Evolutionary conservation across 352 stramenopile genomes (phyloP).

Genomic region (Phytophthora fragariaefolia): DNA sequence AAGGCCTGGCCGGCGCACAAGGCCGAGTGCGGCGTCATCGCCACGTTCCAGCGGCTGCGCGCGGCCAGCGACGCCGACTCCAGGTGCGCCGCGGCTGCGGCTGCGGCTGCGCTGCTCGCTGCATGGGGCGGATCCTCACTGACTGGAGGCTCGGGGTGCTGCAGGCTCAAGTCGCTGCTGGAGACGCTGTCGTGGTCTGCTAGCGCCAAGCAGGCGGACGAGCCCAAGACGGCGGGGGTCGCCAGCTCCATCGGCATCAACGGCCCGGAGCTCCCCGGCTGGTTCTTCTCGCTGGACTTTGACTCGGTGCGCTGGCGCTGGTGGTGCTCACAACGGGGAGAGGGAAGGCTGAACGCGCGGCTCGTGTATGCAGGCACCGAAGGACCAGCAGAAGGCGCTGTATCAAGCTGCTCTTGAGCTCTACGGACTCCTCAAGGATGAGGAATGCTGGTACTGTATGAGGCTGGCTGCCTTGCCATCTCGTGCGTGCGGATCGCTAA

Average conservation of each 20-base stretch:
- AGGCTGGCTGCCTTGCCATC: not conserved
- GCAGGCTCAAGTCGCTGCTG: slow-evolving; percentile 50
- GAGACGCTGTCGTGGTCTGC: slow-evolving; percentile 46
- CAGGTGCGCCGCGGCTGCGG: slow-evolving; percentile 13
- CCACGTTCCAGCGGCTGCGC: slow-evolving; percentile 49
- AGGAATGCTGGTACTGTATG: slow-evolving; percentile 64
- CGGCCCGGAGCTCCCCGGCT: slow-evolving; percentile 50
- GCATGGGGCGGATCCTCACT: too few relatives aligned
- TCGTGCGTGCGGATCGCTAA: too few relatives aligned
- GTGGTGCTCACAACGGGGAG: not conserved
- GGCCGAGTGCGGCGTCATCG: slow-evolving; percentile 63
- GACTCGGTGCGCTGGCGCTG: slow-evolving; percentile 40
- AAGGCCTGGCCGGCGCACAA: slow-evolving; percentile 68
- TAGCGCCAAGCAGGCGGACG: slow-evolving; percentile 41
- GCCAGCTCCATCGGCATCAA: slow-evolving; percentile 64
- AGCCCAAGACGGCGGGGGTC: slow-evolving; percentile 51
- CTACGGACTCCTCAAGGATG: slow-evolving; percentile 72
- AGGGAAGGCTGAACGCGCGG: not conserved
- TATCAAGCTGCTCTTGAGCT: slow-evolving; percentile 59
- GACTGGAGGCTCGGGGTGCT: not conserved
- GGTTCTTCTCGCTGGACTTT: slow-evolving; percentile 72
- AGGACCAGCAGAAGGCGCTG: slow-evolving; percentile 53
- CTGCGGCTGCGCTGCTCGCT: not conserved
- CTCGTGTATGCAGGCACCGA: slow-evolving; percentile 40
- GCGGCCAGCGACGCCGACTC: slow-evolving; percentile 16